Conservation (phyloP, 1,284 basidiomycete species). For the Cryptococcus sp. region DNA sequence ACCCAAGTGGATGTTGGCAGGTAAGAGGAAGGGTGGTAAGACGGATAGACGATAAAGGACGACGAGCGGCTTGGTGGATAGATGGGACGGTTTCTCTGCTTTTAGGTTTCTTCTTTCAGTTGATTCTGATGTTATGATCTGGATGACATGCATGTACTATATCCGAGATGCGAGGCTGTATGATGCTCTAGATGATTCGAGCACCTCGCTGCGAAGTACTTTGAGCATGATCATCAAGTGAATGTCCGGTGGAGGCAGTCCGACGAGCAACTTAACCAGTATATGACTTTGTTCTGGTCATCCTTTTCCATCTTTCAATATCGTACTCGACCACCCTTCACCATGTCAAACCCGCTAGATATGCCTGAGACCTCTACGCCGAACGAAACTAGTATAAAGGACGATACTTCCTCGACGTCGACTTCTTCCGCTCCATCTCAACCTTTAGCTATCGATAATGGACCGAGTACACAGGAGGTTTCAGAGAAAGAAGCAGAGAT, state of each 20-base stretch:
- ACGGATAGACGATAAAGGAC: constrained; percentile 64
- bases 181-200: too few relatives aligned
- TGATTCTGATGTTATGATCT: too few relatives aligned
- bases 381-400: background rate
- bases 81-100: too few relatives aligned
- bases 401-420: background rate
- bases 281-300: background rate
- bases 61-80: too few relatives aligned
- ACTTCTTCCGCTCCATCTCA: constrained; percentile 12
- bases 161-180: too few relatives aligned
- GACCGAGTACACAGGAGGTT: background rate
- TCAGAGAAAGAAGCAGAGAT: constrained; percentile 10
- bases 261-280: background rate
- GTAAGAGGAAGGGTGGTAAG: constrained; percentile 84
- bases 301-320: background rate
- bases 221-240: too few relatives aligned
- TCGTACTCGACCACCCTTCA: too few relatives aligned
- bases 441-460: background rate
- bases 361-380: background rate
- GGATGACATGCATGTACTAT: too few relatives aligned
- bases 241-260: too few relatives aligned
- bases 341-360: background rate
- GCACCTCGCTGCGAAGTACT: too few relatives aligned
- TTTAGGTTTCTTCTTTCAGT: too few relatives aligned
- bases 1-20: constrained; percentile 62